Conservation (phyloP, 257 asterid species). For the Salvia rosmarinus region DNA sequence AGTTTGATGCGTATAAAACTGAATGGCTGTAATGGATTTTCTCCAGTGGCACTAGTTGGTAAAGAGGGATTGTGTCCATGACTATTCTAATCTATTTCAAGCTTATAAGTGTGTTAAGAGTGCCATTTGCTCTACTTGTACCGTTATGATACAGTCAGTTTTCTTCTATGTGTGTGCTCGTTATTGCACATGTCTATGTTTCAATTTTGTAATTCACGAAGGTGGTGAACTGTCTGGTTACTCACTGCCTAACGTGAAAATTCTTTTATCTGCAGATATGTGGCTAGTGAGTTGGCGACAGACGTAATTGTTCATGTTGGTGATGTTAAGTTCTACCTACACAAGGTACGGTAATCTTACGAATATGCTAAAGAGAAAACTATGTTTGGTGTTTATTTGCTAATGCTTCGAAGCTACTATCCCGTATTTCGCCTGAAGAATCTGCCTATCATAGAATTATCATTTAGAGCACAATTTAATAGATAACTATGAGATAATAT, state of each 20-base stretch:
- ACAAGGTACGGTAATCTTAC: constrained; percentile 65
- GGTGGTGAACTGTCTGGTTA: background rate
- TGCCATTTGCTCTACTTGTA: background rate
- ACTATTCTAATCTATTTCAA: background rate
- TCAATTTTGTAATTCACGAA: background rate
- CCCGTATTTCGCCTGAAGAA: constrained; percentile 6
- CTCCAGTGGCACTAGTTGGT: background rate
- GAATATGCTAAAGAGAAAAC: background rate
- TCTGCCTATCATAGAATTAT: too few relatives aligned
- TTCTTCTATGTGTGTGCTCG: background rate
- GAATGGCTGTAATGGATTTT: background rate
- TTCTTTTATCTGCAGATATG: constrained; percentile 58
- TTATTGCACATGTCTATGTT: background rate
- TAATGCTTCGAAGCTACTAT: background rate
- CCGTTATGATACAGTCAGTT: background rate
- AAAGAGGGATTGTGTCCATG: background rate
- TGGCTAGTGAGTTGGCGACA: constrained; percentile 83
- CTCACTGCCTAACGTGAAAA: background rate
- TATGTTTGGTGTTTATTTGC: background rate
- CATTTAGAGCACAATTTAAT: background rate
- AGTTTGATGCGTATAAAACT: background rate
- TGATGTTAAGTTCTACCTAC: constrained; percentile 78
- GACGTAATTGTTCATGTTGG: constrained; percentile 71
- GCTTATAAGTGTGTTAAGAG: background rate
- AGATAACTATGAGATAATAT: background rate